A percentile compares a stretch with the other conserved stretches of the same genome.
Conservation (phyloP, 257 asterid species). For the Solanum bukasovii region DNA sequence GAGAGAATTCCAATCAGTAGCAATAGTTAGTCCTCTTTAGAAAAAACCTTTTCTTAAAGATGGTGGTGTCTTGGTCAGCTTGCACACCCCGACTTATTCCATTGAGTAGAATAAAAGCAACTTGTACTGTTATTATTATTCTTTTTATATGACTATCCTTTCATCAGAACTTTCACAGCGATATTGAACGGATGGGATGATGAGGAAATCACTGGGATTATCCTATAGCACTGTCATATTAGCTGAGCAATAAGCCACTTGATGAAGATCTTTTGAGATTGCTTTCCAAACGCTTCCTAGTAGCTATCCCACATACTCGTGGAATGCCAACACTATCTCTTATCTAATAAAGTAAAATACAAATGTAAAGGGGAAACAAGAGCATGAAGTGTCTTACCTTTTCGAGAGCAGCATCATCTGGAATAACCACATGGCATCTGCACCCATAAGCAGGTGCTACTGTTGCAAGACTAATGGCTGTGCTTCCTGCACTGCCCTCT, state of each 20-base stretch:
- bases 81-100: not conserved
- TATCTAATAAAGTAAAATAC: not conserved
- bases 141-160: not conserved
- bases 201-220: not conserved
- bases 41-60: not conserved
- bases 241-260: not conserved
- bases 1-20: not conserved
- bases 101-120: not conserved
- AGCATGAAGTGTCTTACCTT: slow-evolving; percentile 30
- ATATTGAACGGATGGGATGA: not conserved
- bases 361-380: not conserved
- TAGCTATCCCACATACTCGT: not conserved
- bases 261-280: not conserved
- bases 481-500: slow-evolving; percentile 99
- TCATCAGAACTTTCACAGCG: not conserved
- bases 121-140: not conserved
- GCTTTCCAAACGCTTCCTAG: not conserved
- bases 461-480: slow-evolving; percentile 93
- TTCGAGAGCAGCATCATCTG: slow-evolving; percentile 95
- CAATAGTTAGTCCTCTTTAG: not conserved
- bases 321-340: not conserved
- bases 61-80: not conserved
- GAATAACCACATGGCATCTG: slow-evolving; percentile 90
- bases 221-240: not conserved
- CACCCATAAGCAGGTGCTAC: slow-evolving; percentile 96